Evolutionary conservation across 1,139 yeast species (phyloP), one percentile per base, ranked within the genome.

Genomic region (Taiozyma sp.): DNA sequence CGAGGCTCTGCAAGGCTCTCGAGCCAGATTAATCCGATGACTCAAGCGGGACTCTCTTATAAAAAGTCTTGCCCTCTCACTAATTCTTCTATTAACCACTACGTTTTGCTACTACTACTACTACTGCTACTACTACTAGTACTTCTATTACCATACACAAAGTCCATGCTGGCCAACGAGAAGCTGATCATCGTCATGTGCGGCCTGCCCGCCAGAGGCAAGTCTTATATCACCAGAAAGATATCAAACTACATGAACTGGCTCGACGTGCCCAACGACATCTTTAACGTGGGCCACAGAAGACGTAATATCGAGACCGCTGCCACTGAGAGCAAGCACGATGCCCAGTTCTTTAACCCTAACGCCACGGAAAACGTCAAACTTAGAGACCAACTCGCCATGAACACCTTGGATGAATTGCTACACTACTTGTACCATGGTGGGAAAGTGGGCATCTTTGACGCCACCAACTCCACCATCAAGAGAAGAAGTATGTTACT

Each of bases 401-500:
- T 84, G 81, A 92, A 87, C 57, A 88, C 96, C 0, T 70, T 89
- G 51, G 92, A 87, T 53, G 86, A 84, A 60, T 71, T 89, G 52
- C 73, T 89, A 28, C 84, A 86, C 58, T 88, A 85, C 66, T 79
- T 89, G 8, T 66, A 84, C 47, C 91, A 87, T 0, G 80, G 82
- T 29, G 96, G 96, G 8, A 81, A 87, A 22, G 95, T 88, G n/a
- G 96, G 96, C 3, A 87, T 89, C 22, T 81, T 89, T 60, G 96
- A 89, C 68, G 96, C 96, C 2, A 87, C 93, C 10, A 89, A 89
- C 66, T 84, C 96, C 2, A 89, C 96, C 1, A 77, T 80, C 48
- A 74, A 74, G n/a, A 75, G 96, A 55, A 73, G 96, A 55, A 67
- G 73, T 45, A 75, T 80, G 65, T 87, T 88, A 2, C 69, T 86